phyloP scores from a whole-genome alignment of 306 rosid species.

The Comarum palustre region DNA sequence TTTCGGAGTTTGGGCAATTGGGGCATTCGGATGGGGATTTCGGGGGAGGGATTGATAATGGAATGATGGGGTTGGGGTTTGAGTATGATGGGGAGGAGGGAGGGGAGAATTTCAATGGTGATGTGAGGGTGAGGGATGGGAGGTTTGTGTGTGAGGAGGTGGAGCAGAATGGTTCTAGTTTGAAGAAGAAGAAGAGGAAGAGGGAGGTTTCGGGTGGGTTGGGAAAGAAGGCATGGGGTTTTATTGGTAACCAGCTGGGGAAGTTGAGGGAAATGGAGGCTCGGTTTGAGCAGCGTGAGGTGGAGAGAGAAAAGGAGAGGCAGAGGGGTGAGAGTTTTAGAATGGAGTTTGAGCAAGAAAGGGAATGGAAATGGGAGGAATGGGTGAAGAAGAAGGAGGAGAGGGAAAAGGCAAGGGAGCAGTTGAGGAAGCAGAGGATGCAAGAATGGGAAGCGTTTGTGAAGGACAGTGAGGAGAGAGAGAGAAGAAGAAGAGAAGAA shows the following conservation, averaged over 20 bases:
- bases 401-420: constrained; percentile 57
- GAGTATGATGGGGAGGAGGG: constrained; percentile 76
- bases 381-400: constrained; percentile 57
- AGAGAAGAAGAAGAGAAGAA: constrained; percentile 78
- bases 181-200: constrained; percentile 59
- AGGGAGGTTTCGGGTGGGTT: constrained; percentile 53
- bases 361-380: constrained; percentile 68
- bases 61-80: constrained; percentile 74
- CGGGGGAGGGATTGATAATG: constrained; percentile 66
- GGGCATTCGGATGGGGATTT: constrained; percentile 77
- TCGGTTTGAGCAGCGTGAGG: constrained; percentile 70
- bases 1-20: constrained; percentile 72
- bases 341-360: constrained; percentile 55
- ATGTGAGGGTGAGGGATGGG: constrained; percentile 50
- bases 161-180: constrained; percentile 49
- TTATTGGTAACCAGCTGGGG: constrained; percentile 58
- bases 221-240: constrained; percentile 72
- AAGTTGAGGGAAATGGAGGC: constrained; percentile 75
- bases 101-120: constrained; percentile 68
- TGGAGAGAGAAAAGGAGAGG: constrained; percentile 75
- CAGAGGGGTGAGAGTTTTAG: constrained; percentile 56
- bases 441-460: constrained; percentile 73
- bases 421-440: constrained; percentile 59
- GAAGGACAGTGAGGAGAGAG: constrained; percentile 72
- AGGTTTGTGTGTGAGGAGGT: constrained; percentile 74